Evolutionary conservation across 1,139 yeast genomes (phyloP).

Genomic region (Saccharomyces hybrid): DNA sequence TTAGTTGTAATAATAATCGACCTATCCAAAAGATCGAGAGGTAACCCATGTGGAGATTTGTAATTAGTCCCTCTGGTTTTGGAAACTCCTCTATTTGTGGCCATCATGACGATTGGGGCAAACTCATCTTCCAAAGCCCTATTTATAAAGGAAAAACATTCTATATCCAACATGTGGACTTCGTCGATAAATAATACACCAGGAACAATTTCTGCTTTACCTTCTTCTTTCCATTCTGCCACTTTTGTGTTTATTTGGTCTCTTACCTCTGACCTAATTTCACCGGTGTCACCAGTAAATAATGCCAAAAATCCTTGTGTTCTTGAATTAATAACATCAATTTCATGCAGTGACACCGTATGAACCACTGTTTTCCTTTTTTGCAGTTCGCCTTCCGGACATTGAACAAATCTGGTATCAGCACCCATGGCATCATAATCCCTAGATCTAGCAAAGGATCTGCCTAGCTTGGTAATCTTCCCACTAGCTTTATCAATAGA

Average conservation of each 20-base stretch:
- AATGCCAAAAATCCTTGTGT: constrained; percentile 96
- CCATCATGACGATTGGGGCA: constrained; percentile 97
- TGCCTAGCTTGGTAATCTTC: constrained; percentile 85
- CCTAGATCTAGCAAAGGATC: constrained; percentile 91
- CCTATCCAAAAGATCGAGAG: constrained; percentile 89
- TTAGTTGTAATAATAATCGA: constrained; percentile 86
- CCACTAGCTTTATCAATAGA: constrained; percentile 95
- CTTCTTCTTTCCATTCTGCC: constrained; percentile 99
- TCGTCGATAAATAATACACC: constrained; percentile 97
- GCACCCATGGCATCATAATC: constrained; percentile 99
- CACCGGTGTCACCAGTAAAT: constrained; percentile 97
- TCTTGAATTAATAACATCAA: constrained; percentile 95
- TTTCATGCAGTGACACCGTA: constrained; percentile 93
- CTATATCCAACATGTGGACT: constrained; percentile 97
- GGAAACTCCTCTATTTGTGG: constrained; percentile 92
- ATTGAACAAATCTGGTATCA: constrained; percentile 92
- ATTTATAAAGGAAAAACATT: constrained; percentile 90
- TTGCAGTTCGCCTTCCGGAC: constrained; percentile 98
- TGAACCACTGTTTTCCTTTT: constrained; percentile 92
- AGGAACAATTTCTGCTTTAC: constrained; percentile 97
- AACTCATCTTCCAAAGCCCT: constrained; percentile 95
- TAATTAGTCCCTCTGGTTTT: constrained; percentile 89
- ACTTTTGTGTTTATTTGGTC: constrained; percentile 96
- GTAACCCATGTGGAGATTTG: constrained; percentile 94
- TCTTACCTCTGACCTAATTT: constrained; percentile 89